Conservation (phyloP, 2,329 filamentous ascomycete genomes). For the Penicillium sclerotigenum region DNA sequence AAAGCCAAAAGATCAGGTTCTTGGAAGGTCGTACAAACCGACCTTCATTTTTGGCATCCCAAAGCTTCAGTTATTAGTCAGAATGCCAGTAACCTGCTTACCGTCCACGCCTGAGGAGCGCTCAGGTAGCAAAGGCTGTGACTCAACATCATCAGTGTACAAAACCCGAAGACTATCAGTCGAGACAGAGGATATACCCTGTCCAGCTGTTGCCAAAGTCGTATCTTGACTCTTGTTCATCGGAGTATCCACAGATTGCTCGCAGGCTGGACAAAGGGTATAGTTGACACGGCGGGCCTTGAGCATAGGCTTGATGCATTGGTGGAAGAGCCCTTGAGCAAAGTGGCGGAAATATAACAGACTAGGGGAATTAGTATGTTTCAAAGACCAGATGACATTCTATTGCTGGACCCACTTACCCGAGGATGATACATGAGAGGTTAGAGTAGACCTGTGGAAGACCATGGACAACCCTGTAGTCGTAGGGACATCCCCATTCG, state of each 20-base stretch:
- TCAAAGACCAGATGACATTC: too few relatives aligned
- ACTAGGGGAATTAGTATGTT: neutral
- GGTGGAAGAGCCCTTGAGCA: neutral
- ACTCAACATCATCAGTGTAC: neutral
- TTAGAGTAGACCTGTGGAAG: slow-evolving; percentile 3
- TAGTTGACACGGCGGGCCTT: neutral
- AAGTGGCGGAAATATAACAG: neutral
- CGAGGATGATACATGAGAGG: neutral
- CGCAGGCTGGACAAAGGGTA: neutral
- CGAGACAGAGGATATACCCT: neutral
- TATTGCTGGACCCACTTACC: neutral
- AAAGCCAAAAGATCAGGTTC: too few relatives aligned
- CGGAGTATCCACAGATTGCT: neutral
- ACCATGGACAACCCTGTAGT: neutral
- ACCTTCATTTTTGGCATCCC: neutral
- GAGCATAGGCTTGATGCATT: neutral
- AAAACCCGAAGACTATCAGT: neutral
- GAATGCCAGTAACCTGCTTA: neutral
- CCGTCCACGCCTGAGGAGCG: neutral
- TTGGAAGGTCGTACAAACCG: too few relatives aligned
- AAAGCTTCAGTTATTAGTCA: neutral
- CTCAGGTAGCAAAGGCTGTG: neutral
- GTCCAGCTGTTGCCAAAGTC: neutral
- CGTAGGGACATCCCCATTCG: neutral
- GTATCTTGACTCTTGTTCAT: neutral